phyloP scores from a whole-genome alignment of 2,329 filamentous ascomycete species.

The Xylaria sp. region DNA sequence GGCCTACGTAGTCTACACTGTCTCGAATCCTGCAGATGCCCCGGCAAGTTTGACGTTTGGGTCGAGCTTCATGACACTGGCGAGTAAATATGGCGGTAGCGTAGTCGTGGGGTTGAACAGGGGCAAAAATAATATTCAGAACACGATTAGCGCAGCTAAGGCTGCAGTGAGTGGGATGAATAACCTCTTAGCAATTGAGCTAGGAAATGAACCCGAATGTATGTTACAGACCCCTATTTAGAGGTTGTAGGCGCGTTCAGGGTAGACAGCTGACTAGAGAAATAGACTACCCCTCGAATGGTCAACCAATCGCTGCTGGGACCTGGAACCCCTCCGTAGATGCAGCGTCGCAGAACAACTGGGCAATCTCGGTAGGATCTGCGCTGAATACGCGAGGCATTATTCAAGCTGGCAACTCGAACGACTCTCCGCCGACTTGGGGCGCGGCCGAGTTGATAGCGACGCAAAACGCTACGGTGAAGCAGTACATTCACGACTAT shows the following conservation, averaged over 20 bases:
- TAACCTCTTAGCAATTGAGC: slow-evolving; percentile 65
- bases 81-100: slow-evolving; percentile 59
- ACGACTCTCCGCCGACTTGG: slow-evolving; percentile 53
- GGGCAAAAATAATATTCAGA: slow-evolving; percentile 62
- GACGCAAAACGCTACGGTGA: slow-evolving; percentile 52
- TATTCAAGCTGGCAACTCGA: slow-evolving; percentile 57
- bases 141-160: slow-evolving; percentile 64
- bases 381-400: slow-evolving; percentile 51
- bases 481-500: slow-evolving; percentile 56
- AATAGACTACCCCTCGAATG: slow-evolving; percentile 51
- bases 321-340: slow-evolving; percentile 54
- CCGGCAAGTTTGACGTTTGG: slow-evolving; percentile 64
- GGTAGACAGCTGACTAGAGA: slow-evolving; percentile 20
- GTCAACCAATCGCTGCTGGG: slow-evolving; percentile 54
- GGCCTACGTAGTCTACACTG: slow-evolving; percentile 62
- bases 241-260: neutral
- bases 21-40: slow-evolving; percentile 59
- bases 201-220: slow-evolving; percentile 68
- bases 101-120: slow-evolving; percentile 66
- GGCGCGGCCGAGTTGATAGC: slow-evolving; percentile 55
- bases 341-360: slow-evolving; percentile 54
- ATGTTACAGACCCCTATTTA: neutral
- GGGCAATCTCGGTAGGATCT: slow-evolving; percentile 53
- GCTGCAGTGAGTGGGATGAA: slow-evolving; percentile 56
- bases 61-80: slow-evolving; percentile 62